Base-by-base conservation (phyloP, 495 filamentous ascomycete species). In the Penicillium coffeae region DNA sequence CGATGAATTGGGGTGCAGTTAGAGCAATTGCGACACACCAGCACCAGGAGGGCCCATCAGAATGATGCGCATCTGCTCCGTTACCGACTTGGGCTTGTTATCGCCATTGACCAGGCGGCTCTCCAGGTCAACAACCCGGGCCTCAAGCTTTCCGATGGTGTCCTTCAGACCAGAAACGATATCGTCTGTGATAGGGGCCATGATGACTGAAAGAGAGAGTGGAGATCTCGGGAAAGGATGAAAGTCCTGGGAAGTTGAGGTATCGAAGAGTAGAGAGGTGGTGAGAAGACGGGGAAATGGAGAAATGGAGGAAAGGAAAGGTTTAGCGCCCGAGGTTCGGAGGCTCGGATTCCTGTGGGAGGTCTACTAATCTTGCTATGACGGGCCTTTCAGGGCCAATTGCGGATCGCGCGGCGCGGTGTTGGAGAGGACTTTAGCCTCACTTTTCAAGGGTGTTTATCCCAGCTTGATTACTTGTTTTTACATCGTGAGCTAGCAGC, bases 1-100 rank as follows among this genome's bases (percentile, higher is more conserved):
- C 13, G 54, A 48, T 55, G 54, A 66, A 50, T 56, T 42, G 47
- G 38, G 43, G 9, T 42, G 44, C 44, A 27, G 37, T 54, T 38
- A 53, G 43, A 48, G 49, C 45, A 51, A 38, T 46, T 34, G 42
- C 63, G 41, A 40, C 45, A 7, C 84, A 96, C 93, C 93, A 69
- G 93, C 93, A 65, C 93, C 93, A 40, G 93, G 93, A 64, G 93
- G 94, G 12, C 93, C 93, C 80, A 99, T 97, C 56, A 99, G 74
- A 59, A 99, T 89, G 84, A 97, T 94, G 71, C 93, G 82, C 70
- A 97, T 80, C 57, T 81, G 79, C 54, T 86, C 73, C 13, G 65
- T 55, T 25, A 72, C 27, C 14, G 67, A 66, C 57, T 77, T 74
- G 51, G 78, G 66, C 64, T 78, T 71, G 41, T 76, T 69, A 38